Conservation (phyloP, 192 early-diverging fungal species). For the Linnemannia hyalina region DNA sequence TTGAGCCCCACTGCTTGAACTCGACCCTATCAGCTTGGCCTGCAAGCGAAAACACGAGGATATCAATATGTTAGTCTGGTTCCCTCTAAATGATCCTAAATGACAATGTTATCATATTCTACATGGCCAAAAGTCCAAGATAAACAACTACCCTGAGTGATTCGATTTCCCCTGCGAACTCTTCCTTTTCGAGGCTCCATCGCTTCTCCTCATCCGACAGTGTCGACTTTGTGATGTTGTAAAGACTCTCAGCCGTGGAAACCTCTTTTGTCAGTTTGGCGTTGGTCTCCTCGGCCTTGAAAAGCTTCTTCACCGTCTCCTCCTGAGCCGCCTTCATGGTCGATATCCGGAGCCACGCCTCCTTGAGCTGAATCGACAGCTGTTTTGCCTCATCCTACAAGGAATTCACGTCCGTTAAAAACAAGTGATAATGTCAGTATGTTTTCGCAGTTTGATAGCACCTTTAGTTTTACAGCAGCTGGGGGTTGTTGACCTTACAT, state of each 20-base stretch:
- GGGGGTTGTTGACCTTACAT: conserved; percentile 5
- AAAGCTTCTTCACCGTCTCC: conserved; percentile 22
- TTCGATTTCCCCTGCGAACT: conserved; percentile 14
- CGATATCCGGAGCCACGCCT: conserved; percentile 35
- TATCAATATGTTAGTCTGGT: neutral
- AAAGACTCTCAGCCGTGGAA: neutral
- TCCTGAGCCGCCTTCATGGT: conserved; percentile 41
- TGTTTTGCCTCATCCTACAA: conserved; percentile 41
- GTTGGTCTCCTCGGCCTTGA: conserved; percentile 19
- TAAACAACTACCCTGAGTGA: conserved; percentile 21
- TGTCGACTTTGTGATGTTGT: neutral
- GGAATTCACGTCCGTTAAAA: neutral
- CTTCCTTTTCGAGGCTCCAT: conserved; percentile 24
- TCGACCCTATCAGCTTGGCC: conserved; percentile 9
- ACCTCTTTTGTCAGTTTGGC: conserved; percentile 13
- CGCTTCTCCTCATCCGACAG: conserved; percentile 11
- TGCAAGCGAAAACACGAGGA: neutral
- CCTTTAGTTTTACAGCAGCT: neutral
- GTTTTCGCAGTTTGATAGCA: neutral
- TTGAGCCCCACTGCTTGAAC: conserved; percentile 22
- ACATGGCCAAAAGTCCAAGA: neutral
- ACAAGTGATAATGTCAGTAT: neutral
- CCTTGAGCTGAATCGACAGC: conserved; percentile 35
- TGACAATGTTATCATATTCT: neutral
- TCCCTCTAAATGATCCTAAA: neutral